phyloP scores from a whole-genome alignment of 2,329 filamentous ascomycete species.

The Alternaria consortialis region DNA sequence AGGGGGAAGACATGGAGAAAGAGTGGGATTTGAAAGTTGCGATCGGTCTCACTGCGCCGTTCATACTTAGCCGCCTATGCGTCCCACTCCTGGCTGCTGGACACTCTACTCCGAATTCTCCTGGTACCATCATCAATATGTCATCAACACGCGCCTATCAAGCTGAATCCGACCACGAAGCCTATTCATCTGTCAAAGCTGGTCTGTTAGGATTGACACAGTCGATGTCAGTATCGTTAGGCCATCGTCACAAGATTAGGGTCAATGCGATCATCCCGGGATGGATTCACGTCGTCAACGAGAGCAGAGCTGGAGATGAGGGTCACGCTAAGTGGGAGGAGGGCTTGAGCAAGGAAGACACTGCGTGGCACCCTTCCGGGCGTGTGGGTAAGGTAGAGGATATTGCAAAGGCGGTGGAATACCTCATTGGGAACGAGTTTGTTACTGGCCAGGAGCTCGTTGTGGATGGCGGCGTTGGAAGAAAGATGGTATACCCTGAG shows the following conservation, averaged over 20 bases:
- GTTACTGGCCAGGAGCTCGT: slow-evolving; percentile 58
- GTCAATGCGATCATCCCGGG: slow-evolving; percentile 62
- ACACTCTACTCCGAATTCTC: slow-evolving; percentile 26
- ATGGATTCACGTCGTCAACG: slow-evolving; percentile 62
- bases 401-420: slow-evolving; percentile 53
- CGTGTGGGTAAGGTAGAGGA: slow-evolving; percentile 62
- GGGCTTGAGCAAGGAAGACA: slow-evolving; percentile 56
- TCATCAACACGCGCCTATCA: slow-evolving; percentile 61
- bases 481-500: slow-evolving; percentile 57
- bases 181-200: slow-evolving; percentile 61
- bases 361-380: slow-evolving; percentile 60
- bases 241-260: slow-evolving; percentile 54
- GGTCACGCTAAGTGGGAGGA: slow-evolving; percentile 56
- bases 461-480: slow-evolving; percentile 57
- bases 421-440: slow-evolving; percentile 52
- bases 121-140: slow-evolving; percentile 56
- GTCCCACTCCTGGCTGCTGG: slow-evolving; percentile 39
- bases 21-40: slow-evolving; percentile 49
- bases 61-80: slow-evolving; percentile 44
- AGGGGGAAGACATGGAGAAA: slow-evolving; percentile 39
- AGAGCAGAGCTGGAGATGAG: slow-evolving; percentile 55
- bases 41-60: slow-evolving; percentile 47
- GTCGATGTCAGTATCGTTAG: slow-evolving; percentile 59
- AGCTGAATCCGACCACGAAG: slow-evolving; percentile 60
- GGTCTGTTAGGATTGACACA: slow-evolving; percentile 61